Evolutionary conservation across 805 yeast genomes (phyloP), one percentile per base, ranked within the genome.

Genomic region (Ogataea pini): DNA sequence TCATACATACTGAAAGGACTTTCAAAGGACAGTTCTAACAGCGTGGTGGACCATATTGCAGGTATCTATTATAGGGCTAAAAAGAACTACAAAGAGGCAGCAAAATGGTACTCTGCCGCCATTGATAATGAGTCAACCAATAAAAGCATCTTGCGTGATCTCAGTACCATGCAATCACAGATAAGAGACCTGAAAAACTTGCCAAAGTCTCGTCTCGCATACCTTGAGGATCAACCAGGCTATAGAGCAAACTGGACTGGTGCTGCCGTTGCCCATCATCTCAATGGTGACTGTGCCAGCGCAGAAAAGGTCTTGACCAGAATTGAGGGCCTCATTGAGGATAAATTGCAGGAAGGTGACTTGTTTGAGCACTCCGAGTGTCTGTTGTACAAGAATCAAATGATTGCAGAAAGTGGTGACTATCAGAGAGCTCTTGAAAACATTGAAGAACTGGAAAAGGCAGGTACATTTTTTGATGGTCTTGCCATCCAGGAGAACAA

Each of bases 221-320:
- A 82, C 59, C 75, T 94, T 66, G 87, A 85, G 58, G 76, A 78
- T 20, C 84, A 79, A 57, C 82, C 94, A 9, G 96, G 96, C 0
- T 87, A 81, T 63, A 78, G 97, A 55, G 90, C 92, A 52, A 87
- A 89, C 62, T 91, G 97, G 96, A 86, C 96, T 1, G 84, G 85
- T 0, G 75, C 86, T 44, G 96, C 96, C 1, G 76, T 89, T 36
- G 96, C 97, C 1, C 89, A 86, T 62, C 88, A 87, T 65, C 72
- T 91, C 62, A 80, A 79, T 63, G 77, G 79, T 20, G 88, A 90
- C 60, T 78, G 75, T 60, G 72, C 71, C 31, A 80, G 79, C 19
- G 92, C 96, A 6, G 83, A 84, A 47, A 78, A 78, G 47, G 86
- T 92, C 1, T 75, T 91, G 57, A 62, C 78, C 17, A 83, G 86